phyloP scores from a whole-genome alignment of 345 rosid species.

The Excoecaria cochinchinensis region DNA sequence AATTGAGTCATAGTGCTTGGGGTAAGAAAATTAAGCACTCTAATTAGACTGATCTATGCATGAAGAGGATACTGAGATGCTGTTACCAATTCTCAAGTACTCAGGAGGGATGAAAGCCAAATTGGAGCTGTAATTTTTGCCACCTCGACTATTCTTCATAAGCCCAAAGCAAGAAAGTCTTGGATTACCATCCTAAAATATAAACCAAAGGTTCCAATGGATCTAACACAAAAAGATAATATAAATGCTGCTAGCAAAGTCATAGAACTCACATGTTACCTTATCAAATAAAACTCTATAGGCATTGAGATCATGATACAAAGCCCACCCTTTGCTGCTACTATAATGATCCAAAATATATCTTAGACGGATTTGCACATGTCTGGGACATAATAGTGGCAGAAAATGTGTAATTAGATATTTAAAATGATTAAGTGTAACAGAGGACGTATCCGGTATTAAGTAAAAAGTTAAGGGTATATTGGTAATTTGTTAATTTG shows the following conservation, averaged over 20 bases:
- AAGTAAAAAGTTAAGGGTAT: too few relatives aligned
- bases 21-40: too few relatives aligned
- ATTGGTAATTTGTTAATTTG: too few relatives aligned
- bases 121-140: conserved; percentile 92
- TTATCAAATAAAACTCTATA: conserved; percentile 88
- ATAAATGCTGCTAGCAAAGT: background rate
- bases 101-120: conserved; percentile 98
- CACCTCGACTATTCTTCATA: conserved; percentile 93
- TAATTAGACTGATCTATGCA: background rate
- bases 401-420: too few relatives aligned
- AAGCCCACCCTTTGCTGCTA: conserved; percentile 83
- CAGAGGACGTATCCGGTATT: too few relatives aligned
- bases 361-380: too few relatives aligned
- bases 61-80: background rate
- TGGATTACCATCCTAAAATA: conserved; percentile 82
- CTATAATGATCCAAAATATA: too few relatives aligned
- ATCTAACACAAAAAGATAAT: background rate
- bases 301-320: conserved; percentile 96
- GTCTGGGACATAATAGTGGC: too few relatives aligned
- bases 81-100: conserved; percentile 72
- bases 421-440: too few relatives aligned
- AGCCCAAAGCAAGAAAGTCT: conserved; percentile 91
- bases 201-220: background rate
- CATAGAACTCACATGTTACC: conserved; percentile 33
- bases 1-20: too few relatives aligned